Conservation (phyloP, 2,329 filamentous ascomycete genomes). For the Elsinoe perseae region DNA sequence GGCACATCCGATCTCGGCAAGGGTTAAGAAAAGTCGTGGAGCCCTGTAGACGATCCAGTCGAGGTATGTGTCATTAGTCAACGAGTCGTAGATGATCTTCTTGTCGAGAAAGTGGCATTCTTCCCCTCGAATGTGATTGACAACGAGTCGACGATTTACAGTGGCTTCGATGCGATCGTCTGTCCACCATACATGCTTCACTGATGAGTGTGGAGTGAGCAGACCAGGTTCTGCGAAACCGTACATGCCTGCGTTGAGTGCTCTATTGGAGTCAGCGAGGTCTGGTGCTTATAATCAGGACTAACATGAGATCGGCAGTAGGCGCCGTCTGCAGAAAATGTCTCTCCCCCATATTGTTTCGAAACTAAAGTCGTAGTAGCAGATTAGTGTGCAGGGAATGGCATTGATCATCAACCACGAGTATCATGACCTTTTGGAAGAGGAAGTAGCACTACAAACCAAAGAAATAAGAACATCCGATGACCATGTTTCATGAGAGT, state of each 20-base stretch:
- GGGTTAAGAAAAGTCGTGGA: slow-evolving; percentile 61
- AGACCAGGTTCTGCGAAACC: slow-evolving; percentile 44
- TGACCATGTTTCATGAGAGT: not conserved
- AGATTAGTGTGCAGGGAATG: not conserved
- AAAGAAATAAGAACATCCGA: not conserved
- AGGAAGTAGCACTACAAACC: not conserved
- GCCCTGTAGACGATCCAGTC: slow-evolving; percentile 67
- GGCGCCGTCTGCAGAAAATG: slow-evolving; percentile 30
- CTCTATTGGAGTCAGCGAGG: slow-evolving; percentile 19
- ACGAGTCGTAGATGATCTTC: slow-evolving; percentile 57
- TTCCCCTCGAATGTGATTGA: slow-evolving; percentile 54
- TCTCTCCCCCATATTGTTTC: slow-evolving; percentile 28
- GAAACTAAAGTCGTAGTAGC: not conserved
- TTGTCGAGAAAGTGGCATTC: slow-evolving; percentile 56
- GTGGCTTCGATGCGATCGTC: slow-evolving; percentile 59
- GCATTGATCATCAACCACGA: not conserved
- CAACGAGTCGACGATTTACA: slow-evolving; percentile 61
- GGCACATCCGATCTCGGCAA: slow-evolving; percentile 60
- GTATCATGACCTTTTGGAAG: not conserved
- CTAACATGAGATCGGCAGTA: slow-evolving; percentile 28
- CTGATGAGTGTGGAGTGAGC: slow-evolving; percentile 41
- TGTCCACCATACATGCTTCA: slow-evolving; percentile 62
- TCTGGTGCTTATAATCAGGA: not conserved
- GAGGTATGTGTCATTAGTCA: slow-evolving; percentile 60
- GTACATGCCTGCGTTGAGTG: slow-evolving; percentile 44